phyloP scores from a whole-genome alignment of 331 rosid species.

The Erythrophleum ivorense region DNA sequence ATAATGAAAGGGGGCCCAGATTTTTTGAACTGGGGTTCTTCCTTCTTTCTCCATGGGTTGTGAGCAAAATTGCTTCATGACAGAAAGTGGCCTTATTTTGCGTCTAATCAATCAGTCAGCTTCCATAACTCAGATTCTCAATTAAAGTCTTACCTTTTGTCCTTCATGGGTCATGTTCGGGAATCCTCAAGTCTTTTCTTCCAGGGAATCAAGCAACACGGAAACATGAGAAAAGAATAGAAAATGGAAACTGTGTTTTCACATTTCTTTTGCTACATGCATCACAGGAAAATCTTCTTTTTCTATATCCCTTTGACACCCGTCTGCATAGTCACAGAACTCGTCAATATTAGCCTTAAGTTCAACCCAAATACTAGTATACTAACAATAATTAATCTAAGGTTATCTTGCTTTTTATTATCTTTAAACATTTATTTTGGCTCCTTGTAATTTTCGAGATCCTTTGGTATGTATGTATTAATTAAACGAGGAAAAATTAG shows the following conservation, averaged over 20 bases:
- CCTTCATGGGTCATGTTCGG: conserved; percentile 1
- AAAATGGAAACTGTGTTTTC: not conserved
- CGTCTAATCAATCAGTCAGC: not conserved
- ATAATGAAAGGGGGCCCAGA: conserved; percentile 1
- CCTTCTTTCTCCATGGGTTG: not conserved
- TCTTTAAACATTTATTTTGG: not conserved
- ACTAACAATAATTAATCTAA: not conserved
- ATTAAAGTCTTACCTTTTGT: conserved; percentile 12
- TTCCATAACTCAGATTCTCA: not conserved
- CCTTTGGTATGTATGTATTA: not conserved
- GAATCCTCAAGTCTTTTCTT: conserved; percentile 4
- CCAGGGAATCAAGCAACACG: conserved; percentile 5
- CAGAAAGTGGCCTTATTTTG: not conserved
- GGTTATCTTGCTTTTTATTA: not conserved
- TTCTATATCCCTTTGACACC: not conserved
- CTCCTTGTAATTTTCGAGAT: not conserved
- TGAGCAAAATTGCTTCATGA: not conserved
- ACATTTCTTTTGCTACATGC: not conserved
- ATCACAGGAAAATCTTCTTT: not conserved
- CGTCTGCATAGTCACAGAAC: not conserved
- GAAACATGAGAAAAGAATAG: not conserved
- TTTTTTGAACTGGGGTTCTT: not conserved
- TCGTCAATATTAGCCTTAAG: not conserved
- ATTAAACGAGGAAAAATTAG: not conserved
- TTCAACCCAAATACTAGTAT: not conserved